Percentiles rank a stretch among this genome's conserved stretches.
phyloP scores from a whole-genome alignment of 148 eudicot genomes.

The Camellia sinensis region DNA sequence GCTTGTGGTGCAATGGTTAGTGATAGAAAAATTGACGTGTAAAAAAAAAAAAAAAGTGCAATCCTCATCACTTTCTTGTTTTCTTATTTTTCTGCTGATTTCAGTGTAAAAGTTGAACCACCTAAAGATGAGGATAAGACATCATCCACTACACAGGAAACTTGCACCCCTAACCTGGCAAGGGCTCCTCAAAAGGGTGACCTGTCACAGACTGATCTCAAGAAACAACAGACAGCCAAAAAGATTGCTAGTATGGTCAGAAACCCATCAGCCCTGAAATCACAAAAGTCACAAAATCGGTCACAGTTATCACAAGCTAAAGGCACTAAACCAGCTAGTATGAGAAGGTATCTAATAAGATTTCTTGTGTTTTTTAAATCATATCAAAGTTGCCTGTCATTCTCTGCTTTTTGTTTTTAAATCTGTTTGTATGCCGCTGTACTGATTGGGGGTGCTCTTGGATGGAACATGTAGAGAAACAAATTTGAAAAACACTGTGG shows the following conservation, averaged over 20 bases:
- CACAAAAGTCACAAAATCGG: conserved; percentile 45
- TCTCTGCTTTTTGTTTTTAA: neutral
- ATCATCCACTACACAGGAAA: conserved; percentile 22
- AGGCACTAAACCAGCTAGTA: conserved; percentile 50
- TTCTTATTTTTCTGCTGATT: conserved; percentile 6
- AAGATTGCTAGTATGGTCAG: conserved; percentile 58
- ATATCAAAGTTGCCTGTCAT: neutral
- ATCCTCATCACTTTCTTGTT: neutral
- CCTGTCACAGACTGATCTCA: conserved; percentile 28
- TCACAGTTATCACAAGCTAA: conserved; percentile 52
- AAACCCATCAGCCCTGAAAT: conserved; percentile 66
- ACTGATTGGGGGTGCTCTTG: conserved; percentile 6
- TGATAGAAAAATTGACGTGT: neutral
- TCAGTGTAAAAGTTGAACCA: conserved; percentile 31
- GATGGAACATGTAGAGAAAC: conserved; percentile 30
- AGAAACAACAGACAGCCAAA: conserved; percentile 55
- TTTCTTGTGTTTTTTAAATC: neutral
- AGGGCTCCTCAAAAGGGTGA: conserved; percentile 28
- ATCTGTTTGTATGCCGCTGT: neutral
- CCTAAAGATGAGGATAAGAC: conserved; percentile 3
- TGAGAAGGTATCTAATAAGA: conserved; percentile 44
- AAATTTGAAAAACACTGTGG: conserved; percentile 36
- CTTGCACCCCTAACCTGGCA: conserved; percentile 65
- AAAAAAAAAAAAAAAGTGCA: neutral
- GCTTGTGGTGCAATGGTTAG: neutral